Base-by-base conservation (phyloP, 2,329 filamentous ascomycete species). In the Diaporthe batatas region DNA sequence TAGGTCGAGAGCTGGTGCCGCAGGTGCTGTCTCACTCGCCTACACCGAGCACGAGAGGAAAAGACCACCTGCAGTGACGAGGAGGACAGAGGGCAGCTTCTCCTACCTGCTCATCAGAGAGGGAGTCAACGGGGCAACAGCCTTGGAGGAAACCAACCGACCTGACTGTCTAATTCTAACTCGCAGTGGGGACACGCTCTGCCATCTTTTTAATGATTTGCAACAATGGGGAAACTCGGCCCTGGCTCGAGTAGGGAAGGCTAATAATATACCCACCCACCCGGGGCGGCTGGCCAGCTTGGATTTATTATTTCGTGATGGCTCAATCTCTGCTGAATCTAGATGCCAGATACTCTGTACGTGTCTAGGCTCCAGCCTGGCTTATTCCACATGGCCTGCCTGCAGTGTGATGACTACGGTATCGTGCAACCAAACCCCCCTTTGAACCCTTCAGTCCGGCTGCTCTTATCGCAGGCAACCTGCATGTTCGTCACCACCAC, bases 221-320 rank as follows among this genome's bases (percentile, higher is more conserved):
- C 47, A 67, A 64, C 47, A 67, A 67, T 67, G 62, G 62, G 32
- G 62, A 25, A 67, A 67, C 62, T 53, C 62, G 47, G 47, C 47
- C 62, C 62, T 67, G n/a, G 47, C 44, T 53, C 62, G 62, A 36
- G 21, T 18, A 51, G 59, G 29, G 16, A 39, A 16, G 47, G 44
- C 62, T 67, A 67, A 67, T 65, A 51, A 51, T 65, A 49, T 49
- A 65, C 29, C 62, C 62, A 36, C 62, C 62, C 29, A 21, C 2
- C 29, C 29, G 29, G 29, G 39, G 39, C 39, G 39, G 44, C 11
- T 44, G 54, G 32, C 47, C 14, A n/a, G n/a, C n/a, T n/a, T n/a
- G n/a, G n/a, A 39, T 39, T 29, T 62, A 23, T 47, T 14, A 36
- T 18, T 29, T 44, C 53, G 14, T 44, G 57, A 62, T 47, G 42